Evolutionary conservation across 352 stramenopile species (phyloP).

Genomic region (Phytophthora tubulina): DNA sequence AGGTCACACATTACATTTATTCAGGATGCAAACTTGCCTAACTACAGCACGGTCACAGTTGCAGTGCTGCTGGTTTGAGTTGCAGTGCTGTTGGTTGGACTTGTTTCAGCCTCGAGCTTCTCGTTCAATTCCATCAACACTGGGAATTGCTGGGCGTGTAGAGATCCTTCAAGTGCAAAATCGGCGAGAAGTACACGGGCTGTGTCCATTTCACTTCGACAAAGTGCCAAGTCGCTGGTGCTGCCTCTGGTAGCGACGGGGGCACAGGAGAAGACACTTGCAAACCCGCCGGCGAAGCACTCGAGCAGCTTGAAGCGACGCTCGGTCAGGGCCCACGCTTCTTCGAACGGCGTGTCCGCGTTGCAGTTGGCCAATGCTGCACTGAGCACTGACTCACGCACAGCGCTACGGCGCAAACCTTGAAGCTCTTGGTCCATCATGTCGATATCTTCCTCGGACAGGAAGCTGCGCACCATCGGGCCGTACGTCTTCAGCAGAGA

Average conservation of each 20-base stretch:
- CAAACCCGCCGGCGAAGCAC: slow-evolving; percentile 66
- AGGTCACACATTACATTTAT: too few relatives aligned
- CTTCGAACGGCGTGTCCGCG: slow-evolving; percentile 49
- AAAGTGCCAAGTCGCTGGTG: slow-evolving; percentile 35
- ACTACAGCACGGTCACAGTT: neutral
- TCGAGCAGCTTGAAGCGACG: slow-evolving; percentile 61
- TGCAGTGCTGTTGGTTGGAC: neutral
- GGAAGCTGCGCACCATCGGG: slow-evolving; percentile 35
- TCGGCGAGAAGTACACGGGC: slow-evolving; percentile 37
- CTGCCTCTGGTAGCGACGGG: slow-evolving; percentile 16
- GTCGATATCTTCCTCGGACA: slow-evolving; percentile 45
- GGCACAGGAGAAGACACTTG: slow-evolving; percentile 49
- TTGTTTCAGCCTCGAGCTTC: slow-evolving; percentile 16
- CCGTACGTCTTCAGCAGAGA: slow-evolving; percentile 49
- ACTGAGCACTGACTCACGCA: slow-evolving; percentile 33
- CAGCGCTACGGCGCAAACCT: slow-evolving; percentile 31
- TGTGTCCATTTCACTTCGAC: slow-evolving; percentile 36
- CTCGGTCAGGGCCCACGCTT: slow-evolving; percentile 47
- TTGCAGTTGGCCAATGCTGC: slow-evolving; percentile 34
- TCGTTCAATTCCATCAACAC: slow-evolving; percentile 37
- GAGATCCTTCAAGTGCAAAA: slow-evolving; percentile 51
- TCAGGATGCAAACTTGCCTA: too few relatives aligned
- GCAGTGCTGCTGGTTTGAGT: neutral
- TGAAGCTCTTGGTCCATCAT: slow-evolving; percentile 49
- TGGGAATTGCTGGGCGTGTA: slow-evolving; percentile 61